Evolutionary conservation across 495 filamentous ascomycete species (phyloP), one percentile per base, ranked within the genome.

Genomic region (Penicillium tannophilum): DNA sequence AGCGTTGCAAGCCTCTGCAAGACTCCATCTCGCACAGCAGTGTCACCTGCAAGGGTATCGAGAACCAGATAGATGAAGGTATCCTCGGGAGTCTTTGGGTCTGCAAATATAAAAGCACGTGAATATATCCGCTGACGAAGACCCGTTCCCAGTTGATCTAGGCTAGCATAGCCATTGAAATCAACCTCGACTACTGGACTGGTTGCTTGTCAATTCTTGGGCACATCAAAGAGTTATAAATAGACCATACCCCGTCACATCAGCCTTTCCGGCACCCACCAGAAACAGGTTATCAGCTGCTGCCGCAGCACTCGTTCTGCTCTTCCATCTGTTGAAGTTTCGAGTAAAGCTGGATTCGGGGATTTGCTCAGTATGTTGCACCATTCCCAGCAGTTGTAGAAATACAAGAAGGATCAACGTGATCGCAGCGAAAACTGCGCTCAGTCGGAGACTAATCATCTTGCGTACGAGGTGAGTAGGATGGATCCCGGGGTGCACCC

Each of bases 151-250:
- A 94, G 72, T 67, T 98, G 94, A 26, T 86, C 84, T n/a, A 88
- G 74, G 65, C 91, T 86, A 12, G 94, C 94, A 78, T 97, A 98
- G 52, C 94, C 94, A 84, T 94, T 95, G 64, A 97, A 79, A 59
- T 90, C 90, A 65, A 96, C 83, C 71, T 96, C 92, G 4, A 93
- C 92, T n/a, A 94, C 90, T 3, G 92, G 92, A 6, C 88, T 70
- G 47, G 5, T 42, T 16, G 2, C 10, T 28, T 24, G 19, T 63
- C 35, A 69, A 54, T 28, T 41, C 8, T 35, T 1, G 5, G 33
- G 11, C 31, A 6, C 20, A 44, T 28, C 23, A 6, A 14, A 6
- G 26, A 60, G 17, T 6, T n/a, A 54, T 16, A 31, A 42, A 52
- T 28, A 17, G 8, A 19, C 23, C 36, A 41, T 86, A 92, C 76